Percentiles rank a stretch among this genome's conserved stretches.
Evolutionary conservation across 192 early-diverging fungal species (phyloP).

Genomic region (Podila minutissima): DNA sequence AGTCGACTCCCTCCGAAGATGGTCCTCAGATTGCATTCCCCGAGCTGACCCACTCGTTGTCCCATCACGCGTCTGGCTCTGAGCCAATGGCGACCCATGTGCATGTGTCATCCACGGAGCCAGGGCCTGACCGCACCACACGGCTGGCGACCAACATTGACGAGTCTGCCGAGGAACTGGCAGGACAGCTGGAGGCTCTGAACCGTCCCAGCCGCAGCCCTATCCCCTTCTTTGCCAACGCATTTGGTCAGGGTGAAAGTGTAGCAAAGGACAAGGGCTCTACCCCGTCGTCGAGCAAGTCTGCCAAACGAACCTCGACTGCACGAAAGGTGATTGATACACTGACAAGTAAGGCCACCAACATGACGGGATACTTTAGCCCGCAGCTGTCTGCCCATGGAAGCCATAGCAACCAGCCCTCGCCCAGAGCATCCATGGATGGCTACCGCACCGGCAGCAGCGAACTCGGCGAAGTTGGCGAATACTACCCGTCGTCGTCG

Average conservation of each 20-base stretch:
- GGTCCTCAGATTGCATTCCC: conserved; percentile 10
- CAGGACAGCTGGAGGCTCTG: conserved; percentile 27
- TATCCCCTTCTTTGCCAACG: conserved; percentile 5
- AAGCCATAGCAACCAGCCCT: conserved; percentile 2
- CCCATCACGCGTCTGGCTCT: conserved; percentile 6
- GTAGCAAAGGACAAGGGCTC: conserved; percentile 2
- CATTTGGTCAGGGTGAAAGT: conserved; percentile 19
- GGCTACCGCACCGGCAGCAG: not conserved
- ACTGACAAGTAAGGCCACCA: conserved; percentile 33
- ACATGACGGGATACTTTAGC: conserved; percentile 46
- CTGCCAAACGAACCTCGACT: conserved; percentile 24
- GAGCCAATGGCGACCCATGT: conserved; percentile 17
- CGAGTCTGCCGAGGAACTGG: conserved; percentile 19
- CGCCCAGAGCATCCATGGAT: conserved; percentile 3
- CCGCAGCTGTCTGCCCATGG: conserved; percentile 1
- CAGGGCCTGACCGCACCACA: conserved; percentile 27
- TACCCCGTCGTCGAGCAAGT: conserved; percentile 12
- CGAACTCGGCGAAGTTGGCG: not conserved
- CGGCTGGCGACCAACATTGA: conserved; percentile 11
- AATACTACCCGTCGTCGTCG: not conserved
- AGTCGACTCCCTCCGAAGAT: conserved; percentile 16
- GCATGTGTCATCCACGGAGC: conserved; percentile 23
- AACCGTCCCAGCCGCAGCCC: conserved; percentile 16
- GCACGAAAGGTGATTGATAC: conserved; percentile 43
- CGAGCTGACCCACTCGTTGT: conserved; percentile 10